phyloP scores from a whole-genome alignment of 192 early-diverging fungal genomes.

The Spizellomyces punctatus region DNA sequence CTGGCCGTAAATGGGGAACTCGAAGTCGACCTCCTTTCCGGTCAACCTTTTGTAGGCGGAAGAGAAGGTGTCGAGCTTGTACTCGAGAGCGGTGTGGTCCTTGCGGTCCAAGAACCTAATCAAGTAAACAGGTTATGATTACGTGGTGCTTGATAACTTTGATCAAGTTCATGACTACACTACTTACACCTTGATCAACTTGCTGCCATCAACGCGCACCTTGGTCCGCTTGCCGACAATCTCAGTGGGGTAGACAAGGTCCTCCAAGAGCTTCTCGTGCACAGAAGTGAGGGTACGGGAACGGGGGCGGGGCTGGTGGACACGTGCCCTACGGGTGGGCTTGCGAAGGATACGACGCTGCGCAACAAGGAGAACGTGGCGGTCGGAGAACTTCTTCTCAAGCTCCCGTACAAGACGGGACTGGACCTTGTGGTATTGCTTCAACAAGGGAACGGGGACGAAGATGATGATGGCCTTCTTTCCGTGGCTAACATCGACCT shows the following conservation, averaged over 20 bases:
- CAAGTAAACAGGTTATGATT: not conserved
- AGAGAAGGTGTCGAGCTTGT: constrained; percentile 98
- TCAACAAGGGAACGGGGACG: constrained; percentile 93
- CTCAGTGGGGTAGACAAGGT: constrained; percentile 98
- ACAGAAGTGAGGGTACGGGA: constrained; percentile 95
- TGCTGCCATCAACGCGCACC: constrained; percentile 92
- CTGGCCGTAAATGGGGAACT: constrained; percentile 74
- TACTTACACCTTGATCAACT: constrained; percentile 90
- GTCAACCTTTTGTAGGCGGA: constrained; percentile 94
- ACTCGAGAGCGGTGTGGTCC: constrained; percentile 96
- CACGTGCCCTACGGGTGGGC: constrained; percentile 87
- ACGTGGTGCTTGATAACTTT: not conserved
- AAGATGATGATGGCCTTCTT: constrained; percentile 97
- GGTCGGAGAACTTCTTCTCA: constrained; percentile 99
- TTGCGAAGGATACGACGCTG: constrained; percentile 95
- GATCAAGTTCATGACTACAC: not conserved
- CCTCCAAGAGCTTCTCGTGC: constrained; percentile 96
- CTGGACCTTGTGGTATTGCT: constrained; percentile 97
- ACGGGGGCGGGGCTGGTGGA: constrained; percentile 92
- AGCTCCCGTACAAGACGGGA: constrained; percentile 95
- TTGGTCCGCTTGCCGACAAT: constrained; percentile 98
- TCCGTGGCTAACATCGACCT: constrained; percentile 91
- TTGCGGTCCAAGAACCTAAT: constrained; percentile 91
- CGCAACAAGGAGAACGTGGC: constrained; percentile 93
- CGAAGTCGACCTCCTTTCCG: constrained; percentile 98